Evolutionary conservation across 1,139 yeast genomes (phyloP), one percentile per base, ranked within the genome.

Genomic region (Sugiyamaella castrensis): DNA sequence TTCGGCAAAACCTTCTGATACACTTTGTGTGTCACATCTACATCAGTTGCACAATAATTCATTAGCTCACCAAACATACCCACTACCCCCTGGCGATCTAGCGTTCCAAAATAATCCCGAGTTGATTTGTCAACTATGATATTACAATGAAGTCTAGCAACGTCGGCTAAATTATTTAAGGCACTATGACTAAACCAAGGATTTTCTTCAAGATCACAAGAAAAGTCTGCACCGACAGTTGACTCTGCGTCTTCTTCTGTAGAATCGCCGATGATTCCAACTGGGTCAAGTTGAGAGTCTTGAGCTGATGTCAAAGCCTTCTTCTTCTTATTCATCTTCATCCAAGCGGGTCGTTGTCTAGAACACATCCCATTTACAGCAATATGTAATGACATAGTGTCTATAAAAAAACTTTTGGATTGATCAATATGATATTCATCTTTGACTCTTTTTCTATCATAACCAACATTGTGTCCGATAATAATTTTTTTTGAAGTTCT

Each of bases 311-410:
- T 59, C 45, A 48, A 43, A 4, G 45, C 19, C 52, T 53, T 49
- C 47, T 47, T 46, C 48, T 40, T 55, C 57, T 58, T 53, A 46
- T 57, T 52, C 55, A 61, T 55, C 81, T 81, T 82, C 61, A 80
- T 70, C 89, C 94, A 94, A 24, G 76, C 73, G 0, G 91, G 85
- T 53, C 98, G 71, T 63, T 94, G 98, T 57, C 88, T 81, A 1
- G 98, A 87, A 63, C 97, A 87, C 77, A 94, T 84, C 0, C 99
- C 99, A 46, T 87, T 82, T 1, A 82, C 81, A 0, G 98, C 95
- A 34, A 91, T 82, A 68, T 94, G 98, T 24, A 94, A 71, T 0
- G 98, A 84, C 92, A 92, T 86, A 1, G 96, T 92, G 66, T 94
- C 99, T 50, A 94, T 58, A 61, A 73, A 94, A 66, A 88, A 89